Evolutionary conservation across 2,329 filamentous ascomycete species (phyloP).

Genomic region (Tetracladium maxilliforme): DNA sequence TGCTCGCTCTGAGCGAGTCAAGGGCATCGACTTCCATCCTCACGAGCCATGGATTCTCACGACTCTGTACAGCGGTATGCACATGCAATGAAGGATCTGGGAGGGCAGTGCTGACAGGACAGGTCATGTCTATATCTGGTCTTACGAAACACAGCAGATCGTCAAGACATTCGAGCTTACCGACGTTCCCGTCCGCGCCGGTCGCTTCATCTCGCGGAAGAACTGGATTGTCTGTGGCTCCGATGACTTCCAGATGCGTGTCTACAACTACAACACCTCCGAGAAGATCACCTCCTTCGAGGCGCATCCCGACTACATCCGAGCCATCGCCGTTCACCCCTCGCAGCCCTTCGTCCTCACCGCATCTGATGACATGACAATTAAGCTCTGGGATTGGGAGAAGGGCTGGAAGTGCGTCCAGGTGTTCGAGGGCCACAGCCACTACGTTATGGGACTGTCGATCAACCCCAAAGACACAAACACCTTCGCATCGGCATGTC

Average conservation of each 20-base stretch:
- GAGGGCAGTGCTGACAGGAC: conserved; percentile 11
- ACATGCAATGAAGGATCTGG: conserved; percentile 9
- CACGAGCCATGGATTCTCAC: conserved; percentile 95
- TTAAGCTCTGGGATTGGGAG: conserved; percentile 99
- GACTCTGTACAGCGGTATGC: conserved; percentile 83
- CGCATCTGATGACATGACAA: conserved; percentile 95
- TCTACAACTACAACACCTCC: conserved; percentile 99
- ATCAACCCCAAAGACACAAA: conserved; percentile 98
- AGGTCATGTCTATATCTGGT: conserved; percentile 99
- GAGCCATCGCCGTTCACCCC: conserved; percentile 89
- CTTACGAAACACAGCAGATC: conserved; percentile 89
- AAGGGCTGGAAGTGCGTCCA: conserved; percentile 97
- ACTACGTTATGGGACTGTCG: conserved; percentile 92
- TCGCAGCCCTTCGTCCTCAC: conserved; percentile 92
- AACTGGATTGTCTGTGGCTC: conserved; percentile 98
- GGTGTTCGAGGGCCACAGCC: conserved; percentile 89
- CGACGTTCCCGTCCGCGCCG: conserved; percentile 92
- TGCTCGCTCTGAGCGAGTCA: conserved; percentile 88
- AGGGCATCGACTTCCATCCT: conserved; percentile 93
- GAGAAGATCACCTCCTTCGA: conserved; percentile 97
- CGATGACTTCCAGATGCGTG: conserved; percentile 76
- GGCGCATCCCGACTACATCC: conserved; percentile 96
- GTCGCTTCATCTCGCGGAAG: conserved; percentile 92
- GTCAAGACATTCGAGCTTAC: conserved; percentile 99
- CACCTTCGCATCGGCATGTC: conserved; percentile 81